Evolutionary conservation across 2,329 filamentous ascomycete genomes (phyloP).

Genomic region (Purpureocillium lavendulum): DNA sequence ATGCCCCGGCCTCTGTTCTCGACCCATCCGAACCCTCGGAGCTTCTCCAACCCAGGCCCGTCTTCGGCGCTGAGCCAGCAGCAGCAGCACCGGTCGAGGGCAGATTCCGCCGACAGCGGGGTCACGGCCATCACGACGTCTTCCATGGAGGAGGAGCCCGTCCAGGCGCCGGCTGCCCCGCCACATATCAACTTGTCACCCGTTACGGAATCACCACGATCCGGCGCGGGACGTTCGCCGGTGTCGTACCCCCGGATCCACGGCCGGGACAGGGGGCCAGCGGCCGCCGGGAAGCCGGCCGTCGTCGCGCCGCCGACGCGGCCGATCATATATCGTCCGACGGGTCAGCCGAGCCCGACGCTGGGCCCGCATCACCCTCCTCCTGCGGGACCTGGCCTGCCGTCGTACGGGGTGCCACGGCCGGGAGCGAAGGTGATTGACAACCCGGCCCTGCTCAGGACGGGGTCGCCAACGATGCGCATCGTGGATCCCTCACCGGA

Average conservation of each 20-base stretch:
- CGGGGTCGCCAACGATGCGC: conserved; percentile 27
- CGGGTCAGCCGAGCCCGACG: conserved; percentile 31
- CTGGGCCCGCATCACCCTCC: conserved; percentile 23
- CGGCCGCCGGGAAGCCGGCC: conserved; percentile 13
- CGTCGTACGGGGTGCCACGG: conserved; percentile 3
- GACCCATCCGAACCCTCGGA: conserved; percentile 12
- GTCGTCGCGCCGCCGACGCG: conserved; percentile 21
- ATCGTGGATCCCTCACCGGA: conserved; percentile 26
- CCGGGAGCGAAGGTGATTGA: conserved; percentile 4
- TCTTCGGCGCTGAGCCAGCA: conserved; percentile 13
- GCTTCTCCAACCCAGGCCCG: conserved; percentile 10
- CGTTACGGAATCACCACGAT: conserved; percentile 37
- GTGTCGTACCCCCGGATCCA: conserved; percentile 22
- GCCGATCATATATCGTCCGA: conserved; percentile 22
- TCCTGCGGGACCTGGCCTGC: neutral
- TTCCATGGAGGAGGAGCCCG: conserved; percentile 14
- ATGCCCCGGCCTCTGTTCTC: conserved; percentile 16
- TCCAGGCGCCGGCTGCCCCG: conserved; percentile 10
- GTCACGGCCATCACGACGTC: conserved; percentile 22
- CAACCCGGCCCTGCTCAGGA: conserved; percentile 13
- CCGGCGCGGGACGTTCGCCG: conserved; percentile 20
- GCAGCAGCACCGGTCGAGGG: conserved; percentile 14
- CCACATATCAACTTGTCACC: conserved; percentile 32
- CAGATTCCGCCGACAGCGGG: conserved; percentile 21
- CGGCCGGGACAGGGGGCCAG: conserved; percentile 9